Percentiles rank a stretch among this genome's conserved stretches.
Conservation (phyloP, 768 basidiomycete species). For the Phylloporus rhodoxanthus region DNA sequence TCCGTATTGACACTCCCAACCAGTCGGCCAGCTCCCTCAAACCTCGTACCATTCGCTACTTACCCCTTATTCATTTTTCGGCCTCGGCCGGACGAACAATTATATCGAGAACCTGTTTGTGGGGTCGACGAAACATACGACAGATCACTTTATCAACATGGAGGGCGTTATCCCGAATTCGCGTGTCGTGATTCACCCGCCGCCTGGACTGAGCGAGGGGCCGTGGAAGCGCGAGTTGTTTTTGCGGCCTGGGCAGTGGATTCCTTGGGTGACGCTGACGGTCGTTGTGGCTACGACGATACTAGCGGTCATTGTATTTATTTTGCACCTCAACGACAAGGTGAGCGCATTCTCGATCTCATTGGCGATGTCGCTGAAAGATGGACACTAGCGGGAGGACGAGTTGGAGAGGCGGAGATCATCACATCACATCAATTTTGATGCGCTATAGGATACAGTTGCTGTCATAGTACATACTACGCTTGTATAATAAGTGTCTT, state of each 20-base stretch:
- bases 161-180: conserved; percentile 98
- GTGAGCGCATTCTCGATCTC: conserved; percentile 36
- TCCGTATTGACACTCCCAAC: conserved; percentile 1
- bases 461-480: conserved; percentile 12
- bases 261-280: conserved; percentile 92
- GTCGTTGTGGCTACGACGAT: conserved; percentile 68
- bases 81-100: conserved; percentile 95
- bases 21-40: conserved; percentile 90
- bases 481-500: conserved; percentile 7
- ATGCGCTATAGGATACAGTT: conserved; percentile 57
- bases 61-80: conserved; percentile 93
- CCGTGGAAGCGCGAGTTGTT: conserved; percentile 86
- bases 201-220: conserved; percentile 43
- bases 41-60: conserved; percentile 87
- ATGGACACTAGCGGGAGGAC: conserved; percentile 69
- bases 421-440: conserved; percentile 97
- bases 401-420: conserved; percentile 82
- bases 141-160: conserved; percentile 80
- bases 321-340: conserved; percentile 90
- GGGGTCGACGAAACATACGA: conserved; percentile 74
- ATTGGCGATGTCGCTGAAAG: conserved; percentile 3
- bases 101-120: conserved; percentile 99
- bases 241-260: conserved; percentile 92
- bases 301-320: conserved; percentile 76
- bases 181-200: conserved; percentile 89